Evolutionary conservation across 2,329 filamentous ascomycete genomes (phyloP), one percentile per base, ranked within the genome.

Genomic region (Cylindrodendrum hubeiense): DNA sequence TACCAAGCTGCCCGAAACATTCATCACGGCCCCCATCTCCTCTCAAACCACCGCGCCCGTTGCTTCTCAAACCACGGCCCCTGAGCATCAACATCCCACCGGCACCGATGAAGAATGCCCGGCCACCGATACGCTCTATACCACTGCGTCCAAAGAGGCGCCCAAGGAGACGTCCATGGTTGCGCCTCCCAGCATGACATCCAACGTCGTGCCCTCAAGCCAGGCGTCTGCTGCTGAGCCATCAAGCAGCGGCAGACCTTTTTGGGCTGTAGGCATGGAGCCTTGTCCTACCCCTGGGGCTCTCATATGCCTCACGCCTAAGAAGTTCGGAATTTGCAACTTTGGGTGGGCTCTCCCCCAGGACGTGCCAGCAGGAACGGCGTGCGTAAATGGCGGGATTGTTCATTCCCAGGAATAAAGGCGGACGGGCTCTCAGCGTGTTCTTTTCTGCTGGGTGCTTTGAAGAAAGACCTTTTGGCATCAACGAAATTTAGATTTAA

Each of bases 281-380:
- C 59, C 70, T 3, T 75, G 73, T 12, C 60, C 68, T 6, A 21
- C 49, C 0, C 60, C 65, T 0, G 71, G 67, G 1, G 59, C 50
- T 17, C 34, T 74, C 2, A 30, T 70, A 9, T 75, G 73, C 17
- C 55, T 75, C n/a, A 52, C 60, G 0, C 49, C 55, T 5, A 60
- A 28, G 6, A 33, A 57, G 8, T 75, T 74, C 37, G 73, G 73
- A 2, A 69, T 75, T 12, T 75, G 73, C 63, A 74, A 72, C 3
- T 15, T 50, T 15, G 73, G 73, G 0, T 75, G 69, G 71, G 64
- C 70, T 1, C 19, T 71, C 39, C 62, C 71, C 5, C 70, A 68
- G 37, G 24, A 30, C 15, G 65, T 75, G 3, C 56, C 71, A 3
- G 41, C 26, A 4, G 73, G 71, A 0, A 75, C 73, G 3, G 67